Conservation (phyloP, 345 rosid species). For the Jatropha curcas region DNA sequence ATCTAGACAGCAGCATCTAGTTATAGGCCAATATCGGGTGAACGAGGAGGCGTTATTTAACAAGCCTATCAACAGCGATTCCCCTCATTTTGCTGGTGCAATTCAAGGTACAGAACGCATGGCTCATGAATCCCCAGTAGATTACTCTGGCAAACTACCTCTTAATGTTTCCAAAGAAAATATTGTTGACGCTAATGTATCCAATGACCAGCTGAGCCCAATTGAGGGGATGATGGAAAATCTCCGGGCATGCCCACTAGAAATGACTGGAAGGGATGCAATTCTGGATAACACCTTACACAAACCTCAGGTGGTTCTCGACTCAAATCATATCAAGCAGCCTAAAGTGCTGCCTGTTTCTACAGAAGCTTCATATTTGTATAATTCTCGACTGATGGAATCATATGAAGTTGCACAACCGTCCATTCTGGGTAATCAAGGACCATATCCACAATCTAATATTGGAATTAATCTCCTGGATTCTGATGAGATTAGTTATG, state of each 20-base stretch:
- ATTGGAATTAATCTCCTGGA: constrained; percentile 38
- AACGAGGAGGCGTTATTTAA: constrained; percentile 35
- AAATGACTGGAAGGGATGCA: constrained; percentile 37
- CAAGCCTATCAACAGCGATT: constrained; percentile 26
- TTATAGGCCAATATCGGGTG: constrained; percentile 28
- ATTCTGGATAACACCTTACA: constrained; percentile 31
- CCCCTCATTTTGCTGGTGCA: constrained; percentile 25
- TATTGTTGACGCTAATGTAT: constrained; percentile 20
- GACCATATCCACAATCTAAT: constrained; percentile 37
- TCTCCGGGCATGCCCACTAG: constrained; percentile 32
- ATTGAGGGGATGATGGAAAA: constrained; percentile 46
- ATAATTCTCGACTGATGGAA: constrained; percentile 33
- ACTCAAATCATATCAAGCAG: constrained; percentile 30
- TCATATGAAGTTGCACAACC: constrained; percentile 33
- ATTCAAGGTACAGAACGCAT: constrained; percentile 37
- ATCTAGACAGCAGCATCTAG: constrained; percentile 25
- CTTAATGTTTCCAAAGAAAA: constrained; percentile 31
- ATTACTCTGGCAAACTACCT: constrained; percentile 33
- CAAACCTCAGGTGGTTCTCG: constrained; percentile 33
- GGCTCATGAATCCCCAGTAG: constrained; percentile 37
- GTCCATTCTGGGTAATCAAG: constrained; percentile 37
- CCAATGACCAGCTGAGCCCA: constrained; percentile 33
- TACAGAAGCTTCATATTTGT: constrained; percentile 29
- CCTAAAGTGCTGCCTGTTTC: constrained; percentile 27
- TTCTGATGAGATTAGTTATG: constrained; percentile 37